Conservation (phyloP, 768 basidiomycete species). For the Atractiella rhizophila region DNA sequence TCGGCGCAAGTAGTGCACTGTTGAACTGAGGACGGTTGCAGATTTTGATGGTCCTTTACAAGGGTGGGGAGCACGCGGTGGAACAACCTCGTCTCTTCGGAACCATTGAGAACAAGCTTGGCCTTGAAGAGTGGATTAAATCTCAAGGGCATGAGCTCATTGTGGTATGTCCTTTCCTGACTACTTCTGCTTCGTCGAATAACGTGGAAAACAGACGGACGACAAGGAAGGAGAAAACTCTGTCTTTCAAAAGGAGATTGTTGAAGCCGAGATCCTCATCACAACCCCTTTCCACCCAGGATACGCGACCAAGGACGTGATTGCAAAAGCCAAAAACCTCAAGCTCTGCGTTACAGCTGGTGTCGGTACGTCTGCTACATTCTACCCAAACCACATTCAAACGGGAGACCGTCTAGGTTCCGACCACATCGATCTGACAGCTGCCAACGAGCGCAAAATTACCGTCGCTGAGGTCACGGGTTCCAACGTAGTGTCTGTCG, state of each 20-base stretch:
- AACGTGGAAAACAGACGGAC: too few relatives aligned
- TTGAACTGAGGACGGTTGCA: too few relatives aligned
- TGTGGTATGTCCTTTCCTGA: too few relatives aligned
- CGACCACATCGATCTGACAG: slow-evolving; percentile 72
- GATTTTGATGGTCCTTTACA: slow-evolving; percentile 14
- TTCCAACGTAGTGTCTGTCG: slow-evolving; percentile 71
- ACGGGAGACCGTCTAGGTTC: slow-evolving; percentile 28
- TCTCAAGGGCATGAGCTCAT: slow-evolving; percentile 23
- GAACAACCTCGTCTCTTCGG: slow-evolving; percentile 27
- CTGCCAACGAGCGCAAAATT: slow-evolving; percentile 51
- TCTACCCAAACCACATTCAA: slow-evolving; percentile 44
- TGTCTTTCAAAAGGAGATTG: slow-evolving; percentile 16
- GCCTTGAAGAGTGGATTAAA: slow-evolving; percentile 18
- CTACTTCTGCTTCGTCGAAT: too few relatives aligned
- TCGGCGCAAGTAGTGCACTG: too few relatives aligned
- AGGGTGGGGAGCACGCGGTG: slow-evolving; percentile 12
- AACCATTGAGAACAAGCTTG: slow-evolving; percentile 39
- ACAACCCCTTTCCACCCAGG: slow-evolving; percentile 18
- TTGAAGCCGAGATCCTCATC: slow-evolving; percentile 15
- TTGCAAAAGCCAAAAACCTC: slow-evolving; percentile 50
- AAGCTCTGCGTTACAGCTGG: slow-evolving; percentile 76
- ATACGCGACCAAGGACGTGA: slow-evolving; percentile 14
- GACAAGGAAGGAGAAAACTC: slow-evolving; percentile 22
- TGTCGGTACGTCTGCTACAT: slow-evolving; percentile 28
- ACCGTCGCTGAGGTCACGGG: slow-evolving; percentile 65